Conservation (phyloP, 2,329 filamentous ascomycete genomes). For the Penicillium nordicum region DNA sequence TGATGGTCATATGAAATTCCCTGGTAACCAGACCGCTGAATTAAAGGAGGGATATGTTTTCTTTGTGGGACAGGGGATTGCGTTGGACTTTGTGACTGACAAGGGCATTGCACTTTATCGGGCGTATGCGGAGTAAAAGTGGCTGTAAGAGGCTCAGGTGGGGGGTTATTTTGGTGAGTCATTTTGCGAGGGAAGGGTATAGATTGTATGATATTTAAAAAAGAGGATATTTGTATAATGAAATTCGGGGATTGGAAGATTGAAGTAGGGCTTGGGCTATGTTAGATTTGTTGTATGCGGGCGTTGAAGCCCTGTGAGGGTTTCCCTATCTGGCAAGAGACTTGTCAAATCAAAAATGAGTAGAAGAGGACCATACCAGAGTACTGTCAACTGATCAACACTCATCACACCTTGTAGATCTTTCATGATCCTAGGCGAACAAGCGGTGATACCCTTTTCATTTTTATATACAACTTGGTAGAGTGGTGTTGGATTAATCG, state of each 20-base stretch:
- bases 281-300: slow-evolving; percentile 1
- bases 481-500: background rate
- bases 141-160: background rate
- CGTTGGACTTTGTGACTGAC: slow-evolving; percentile 46
- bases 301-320: background rate
- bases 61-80: slow-evolving; percentile 60
- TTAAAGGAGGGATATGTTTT: slow-evolving; percentile 62
- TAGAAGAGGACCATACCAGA: background rate
- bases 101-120: slow-evolving; percentile 49
- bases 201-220: background rate
- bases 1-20: slow-evolving; percentile 53
- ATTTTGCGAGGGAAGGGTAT: background rate
- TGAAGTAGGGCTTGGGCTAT: background rate
- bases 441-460: background rate
- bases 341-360: background rate
- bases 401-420: background rate
- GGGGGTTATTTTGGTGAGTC: background rate
- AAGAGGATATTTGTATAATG: background rate
- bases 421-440: background rate
- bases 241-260: slow-evolving; percentile 23
- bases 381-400: background rate
- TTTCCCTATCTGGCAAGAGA: background rate
- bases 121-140: slow-evolving; percentile 40
- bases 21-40: slow-evolving; percentile 50
- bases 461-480: background rate